Percentiles rank a stretch among this genome's conserved stretches.
phyloP scores from a whole-genome alignment of 805 yeast species.

The Hanseniaspora hatyaiensis region DNA sequence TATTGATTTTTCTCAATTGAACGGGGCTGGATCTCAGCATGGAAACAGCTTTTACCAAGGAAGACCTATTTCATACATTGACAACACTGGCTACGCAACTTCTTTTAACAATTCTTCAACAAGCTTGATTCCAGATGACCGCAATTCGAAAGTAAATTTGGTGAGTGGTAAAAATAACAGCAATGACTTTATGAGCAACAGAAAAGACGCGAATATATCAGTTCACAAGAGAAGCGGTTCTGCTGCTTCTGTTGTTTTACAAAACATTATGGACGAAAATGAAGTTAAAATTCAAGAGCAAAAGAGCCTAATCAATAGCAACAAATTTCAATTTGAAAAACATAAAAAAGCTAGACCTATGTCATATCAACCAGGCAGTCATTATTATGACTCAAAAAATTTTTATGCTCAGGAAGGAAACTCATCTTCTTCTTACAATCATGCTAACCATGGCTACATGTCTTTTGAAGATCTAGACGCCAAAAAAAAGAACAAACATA shows the following conservation, averaged over 20 bases:
- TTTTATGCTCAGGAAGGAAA: slow-evolving; percentile 6
- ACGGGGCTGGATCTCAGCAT: slow-evolving; percentile 17
- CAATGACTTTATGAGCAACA: no score
- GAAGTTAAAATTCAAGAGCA: slow-evolving; percentile 4
- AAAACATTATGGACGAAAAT: slow-evolving; percentile 62
- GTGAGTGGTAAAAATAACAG: not conserved
- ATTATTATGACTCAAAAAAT: not conserved
- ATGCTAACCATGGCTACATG: not conserved
- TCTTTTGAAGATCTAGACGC: not conserved
- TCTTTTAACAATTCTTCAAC: not conserved
- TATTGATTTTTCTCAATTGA: slow-evolving; percentile 24
- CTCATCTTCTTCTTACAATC: slow-evolving; percentile 16
- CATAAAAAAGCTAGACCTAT: slow-evolving; percentile 69
- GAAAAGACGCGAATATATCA: not conserved
- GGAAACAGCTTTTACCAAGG: not conserved
- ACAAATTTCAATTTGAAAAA: slow-evolving; percentile 29
- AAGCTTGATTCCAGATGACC: no score
- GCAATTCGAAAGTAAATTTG: no score
- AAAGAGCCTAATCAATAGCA: slow-evolving; percentile 18
- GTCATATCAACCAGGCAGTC: slow-evolving; percentile 53
- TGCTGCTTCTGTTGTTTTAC: slow-evolving; percentile 56
- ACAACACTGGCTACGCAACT: not conserved
- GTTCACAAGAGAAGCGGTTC: slow-evolving; percentile 33
- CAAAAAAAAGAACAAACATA: slow-evolving; percentile 6
- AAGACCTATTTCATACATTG: slow-evolving; percentile 10